phyloP scores from a whole-genome alignment of 2,329 filamentous ascomycete species.

The Curvularia verruculosa region DNA sequence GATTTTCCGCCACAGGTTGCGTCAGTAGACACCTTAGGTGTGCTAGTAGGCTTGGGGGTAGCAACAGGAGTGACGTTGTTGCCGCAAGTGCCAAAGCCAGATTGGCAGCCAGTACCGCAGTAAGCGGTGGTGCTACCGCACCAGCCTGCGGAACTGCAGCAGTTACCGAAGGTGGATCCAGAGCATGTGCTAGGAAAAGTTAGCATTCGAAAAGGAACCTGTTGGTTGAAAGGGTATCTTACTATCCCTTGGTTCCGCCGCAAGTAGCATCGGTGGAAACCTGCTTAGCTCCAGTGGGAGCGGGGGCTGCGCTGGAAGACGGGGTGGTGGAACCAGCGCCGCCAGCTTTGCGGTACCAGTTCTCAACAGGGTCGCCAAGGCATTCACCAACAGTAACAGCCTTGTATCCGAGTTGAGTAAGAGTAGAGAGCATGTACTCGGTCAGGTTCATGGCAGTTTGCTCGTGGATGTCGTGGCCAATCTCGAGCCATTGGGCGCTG shows the following conservation, averaged over 20 bases:
- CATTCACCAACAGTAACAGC: slow-evolving; percentile 58
- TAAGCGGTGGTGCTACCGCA: slow-evolving; percentile 30
- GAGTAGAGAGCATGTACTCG: slow-evolving; percentile 51
- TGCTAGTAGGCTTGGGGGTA: slow-evolving; percentile 8
- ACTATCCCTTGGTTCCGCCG: slow-evolving; percentile 48
- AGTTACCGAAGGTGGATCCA: slow-evolving; percentile 52
- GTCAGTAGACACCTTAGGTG: slow-evolving; percentile 27
- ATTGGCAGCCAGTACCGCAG: slow-evolving; percentile 41
- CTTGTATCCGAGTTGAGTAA: slow-evolving; percentile 48
- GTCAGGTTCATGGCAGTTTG: slow-evolving; percentile 54
- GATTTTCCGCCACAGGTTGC: slow-evolving; percentile 29
- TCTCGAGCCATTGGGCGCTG: slow-evolving; percentile 49
- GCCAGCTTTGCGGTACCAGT: slow-evolving; percentile 56
- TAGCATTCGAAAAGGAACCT: neutral
- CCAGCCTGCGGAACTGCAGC: slow-evolving; percentile 52
- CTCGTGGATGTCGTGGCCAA: slow-evolving; percentile 59
- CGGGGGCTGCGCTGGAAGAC: slow-evolving; percentile 13
- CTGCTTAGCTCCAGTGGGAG: slow-evolving; percentile 31
- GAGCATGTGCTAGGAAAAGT: slow-evolving; percentile 46
- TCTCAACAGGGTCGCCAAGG: slow-evolving; percentile 51
- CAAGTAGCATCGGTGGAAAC: slow-evolving; percentile 52
- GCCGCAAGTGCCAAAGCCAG: slow-evolving; percentile 37
- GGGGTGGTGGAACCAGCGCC: slow-evolving; percentile 42
- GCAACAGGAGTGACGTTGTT: slow-evolving; percentile 6
- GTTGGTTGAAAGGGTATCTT: neutral